These are phyloP conservation scores for Botryotinia calthae DNA, from an alignment of 2,329 filamentous ascomycete species.

Conservation along the genomic window DNA sequence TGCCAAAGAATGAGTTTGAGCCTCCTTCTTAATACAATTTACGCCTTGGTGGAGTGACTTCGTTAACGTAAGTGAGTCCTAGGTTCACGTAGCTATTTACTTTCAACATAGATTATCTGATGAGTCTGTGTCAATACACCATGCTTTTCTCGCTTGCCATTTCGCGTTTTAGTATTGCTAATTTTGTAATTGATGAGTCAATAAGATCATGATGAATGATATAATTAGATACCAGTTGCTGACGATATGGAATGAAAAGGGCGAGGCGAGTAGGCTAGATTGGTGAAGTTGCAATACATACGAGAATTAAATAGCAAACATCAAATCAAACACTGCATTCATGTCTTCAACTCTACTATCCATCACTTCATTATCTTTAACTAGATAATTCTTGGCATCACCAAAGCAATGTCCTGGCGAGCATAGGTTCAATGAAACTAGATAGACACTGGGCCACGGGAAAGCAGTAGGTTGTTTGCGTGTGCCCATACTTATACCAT, in stretches of 20 bases:
- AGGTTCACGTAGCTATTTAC: background rate
- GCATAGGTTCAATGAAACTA: background rate
- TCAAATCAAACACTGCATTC: background rate
- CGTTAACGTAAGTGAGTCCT: background rate
- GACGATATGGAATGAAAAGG: background rate
- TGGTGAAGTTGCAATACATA: background rate
- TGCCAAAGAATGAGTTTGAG: background rate
- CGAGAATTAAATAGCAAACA: background rate
- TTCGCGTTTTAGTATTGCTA: no score
- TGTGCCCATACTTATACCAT: background rate
- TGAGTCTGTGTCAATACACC: no score
- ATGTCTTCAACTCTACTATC: background rate
- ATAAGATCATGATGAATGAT: no score
- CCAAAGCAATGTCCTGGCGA: background rate
- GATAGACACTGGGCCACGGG: background rate
- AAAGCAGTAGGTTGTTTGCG: background rate
- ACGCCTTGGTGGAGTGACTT: no score
- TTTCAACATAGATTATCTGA: no score
- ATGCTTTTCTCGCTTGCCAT: no score
- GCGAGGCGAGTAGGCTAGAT: background rate
- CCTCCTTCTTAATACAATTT: background rate
- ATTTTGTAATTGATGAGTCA: no score
- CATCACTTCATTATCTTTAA: background rate
- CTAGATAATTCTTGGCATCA: background rate
- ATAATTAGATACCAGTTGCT: background rate